phyloP scores from a whole-genome alignment of 176 grass and related monocot genomes.

The Microstegium vimineum region DNA sequence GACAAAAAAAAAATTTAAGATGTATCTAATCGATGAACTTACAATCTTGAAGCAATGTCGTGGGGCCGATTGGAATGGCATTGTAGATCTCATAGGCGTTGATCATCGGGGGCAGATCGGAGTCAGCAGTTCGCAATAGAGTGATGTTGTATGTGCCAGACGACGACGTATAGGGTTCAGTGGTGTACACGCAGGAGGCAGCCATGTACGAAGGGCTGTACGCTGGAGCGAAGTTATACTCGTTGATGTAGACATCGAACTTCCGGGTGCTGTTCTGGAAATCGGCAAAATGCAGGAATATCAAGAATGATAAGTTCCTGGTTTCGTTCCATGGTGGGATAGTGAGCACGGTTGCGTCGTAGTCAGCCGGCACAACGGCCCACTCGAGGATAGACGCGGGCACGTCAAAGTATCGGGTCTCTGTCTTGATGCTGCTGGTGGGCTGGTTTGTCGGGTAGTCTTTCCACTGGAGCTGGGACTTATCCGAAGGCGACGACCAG shows the following conservation, averaged over 20 bases:
- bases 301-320: not conserved
- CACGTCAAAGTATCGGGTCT: not conserved
- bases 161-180: rapidly evolving
- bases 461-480: not conserved
- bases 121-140: not conserved
- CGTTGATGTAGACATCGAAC: not conserved
- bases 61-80: not conserved
- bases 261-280: not conserved
- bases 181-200: not conserved
- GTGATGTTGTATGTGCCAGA: not conserved
- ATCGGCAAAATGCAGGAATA: not conserved
- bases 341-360: not conserved
- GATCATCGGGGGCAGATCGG: constrained; percentile 24
- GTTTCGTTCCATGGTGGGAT: not conserved
- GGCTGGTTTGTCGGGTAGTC: not conserved
- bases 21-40: too few relatives aligned
- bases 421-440: not conserved
- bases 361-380: not conserved
- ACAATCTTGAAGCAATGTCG: constrained; percentile 2
- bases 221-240: rapidly evolving
- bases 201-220: not conserved
- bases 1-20: too few relatives aligned
- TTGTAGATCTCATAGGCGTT: constrained; percentile 17
- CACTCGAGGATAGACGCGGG: not conserved
- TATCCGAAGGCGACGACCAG: not conserved